A percentile compares a stretch with the other conserved stretches of the same genome.
Evolutionary conservation across 208 protist genomes (phyloP).

Genomic region (Herpetomonas muscarum): DNA sequence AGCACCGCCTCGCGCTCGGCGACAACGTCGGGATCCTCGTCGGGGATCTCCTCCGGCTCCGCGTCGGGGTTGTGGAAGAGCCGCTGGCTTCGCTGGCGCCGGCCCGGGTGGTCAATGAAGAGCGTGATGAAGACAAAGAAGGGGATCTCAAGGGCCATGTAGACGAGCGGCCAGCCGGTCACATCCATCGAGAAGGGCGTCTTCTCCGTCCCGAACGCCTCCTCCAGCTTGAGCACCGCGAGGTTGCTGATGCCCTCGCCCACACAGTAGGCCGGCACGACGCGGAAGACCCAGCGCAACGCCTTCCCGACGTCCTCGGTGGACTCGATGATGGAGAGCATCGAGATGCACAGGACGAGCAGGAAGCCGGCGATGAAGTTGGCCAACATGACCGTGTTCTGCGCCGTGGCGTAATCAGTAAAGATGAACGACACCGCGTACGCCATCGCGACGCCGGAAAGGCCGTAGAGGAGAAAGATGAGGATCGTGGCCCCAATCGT

Average conservation of each 20-base stretch:
- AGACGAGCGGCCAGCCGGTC: slow-evolving; percentile 49
- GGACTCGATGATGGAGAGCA: slow-evolving; percentile 36
- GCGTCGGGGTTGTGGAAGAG: slow-evolving; percentile 25
- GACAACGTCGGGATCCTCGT: slow-evolving; percentile 38
- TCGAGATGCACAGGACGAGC: slow-evolving; percentile 44
- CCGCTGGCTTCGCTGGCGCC: slow-evolving; percentile 23
- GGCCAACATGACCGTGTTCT: slow-evolving; percentile 57
- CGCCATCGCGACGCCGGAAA: slow-evolving; percentile 48
- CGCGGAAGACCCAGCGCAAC: slow-evolving; percentile 54
- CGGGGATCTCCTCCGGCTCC: slow-evolving; percentile 21
- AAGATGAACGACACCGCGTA: slow-evolving; percentile 71
- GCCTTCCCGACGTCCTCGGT: slow-evolving; percentile 33
- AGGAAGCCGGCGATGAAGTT: slow-evolving; percentile 83
- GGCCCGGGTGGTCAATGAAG: slow-evolving; percentile 57
- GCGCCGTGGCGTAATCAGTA: slow-evolving; percentile 55
- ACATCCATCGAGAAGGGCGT: slow-evolving; percentile 37
- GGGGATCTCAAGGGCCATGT: slow-evolving; percentile 53
- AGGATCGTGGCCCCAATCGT: slow-evolving; percentile 42
- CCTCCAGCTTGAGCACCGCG: slow-evolving; percentile 19
- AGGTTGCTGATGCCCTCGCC: slow-evolving; percentile 76
- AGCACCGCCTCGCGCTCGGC: slow-evolving; percentile 42
- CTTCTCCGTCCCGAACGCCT: slow-evolving; percentile 22
- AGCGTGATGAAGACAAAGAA: slow-evolving; percentile 59
- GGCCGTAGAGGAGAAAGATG: slow-evolving; percentile 58
- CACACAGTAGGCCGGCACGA: slow-evolving; percentile 72